Conservation (phyloP, 768 basidiomycete species). For the Calocybe indica region DNA sequence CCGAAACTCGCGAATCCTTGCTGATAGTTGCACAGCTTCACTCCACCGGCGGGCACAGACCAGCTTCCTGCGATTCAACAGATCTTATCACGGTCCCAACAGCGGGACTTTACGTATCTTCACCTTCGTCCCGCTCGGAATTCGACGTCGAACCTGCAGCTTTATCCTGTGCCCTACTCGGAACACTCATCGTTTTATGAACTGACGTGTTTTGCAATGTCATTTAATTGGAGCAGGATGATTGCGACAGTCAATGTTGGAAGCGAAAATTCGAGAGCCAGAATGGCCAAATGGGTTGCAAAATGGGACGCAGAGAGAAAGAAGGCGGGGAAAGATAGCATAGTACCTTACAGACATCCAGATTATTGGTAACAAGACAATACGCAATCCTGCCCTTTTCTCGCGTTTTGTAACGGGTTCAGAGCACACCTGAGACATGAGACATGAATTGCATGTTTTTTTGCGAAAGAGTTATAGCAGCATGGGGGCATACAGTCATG, state of each 20-base stretch:
- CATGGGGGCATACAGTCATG: slow-evolving; percentile 35
- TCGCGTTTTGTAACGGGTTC: too few relatives aligned
- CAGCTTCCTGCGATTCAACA: slow-evolving; percentile 57
- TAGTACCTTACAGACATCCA: slow-evolving; percentile 34
- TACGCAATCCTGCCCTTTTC: too few relatives aligned
- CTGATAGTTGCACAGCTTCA: slow-evolving; percentile 40
- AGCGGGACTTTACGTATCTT: slow-evolving; percentile 60
- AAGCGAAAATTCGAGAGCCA: slow-evolving; percentile 62
- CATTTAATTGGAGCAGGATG: slow-evolving; percentile 79
- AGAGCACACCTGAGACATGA: too few relatives aligned
- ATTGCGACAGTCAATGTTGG: slow-evolving; percentile 94
- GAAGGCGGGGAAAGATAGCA: slow-evolving; percentile 31
- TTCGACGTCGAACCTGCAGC: slow-evolving; percentile 60
- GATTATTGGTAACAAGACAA: slow-evolving; percentile 38
- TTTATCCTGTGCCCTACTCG: slow-evolving; percentile 88
- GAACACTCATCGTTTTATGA: slow-evolving; percentile 97
- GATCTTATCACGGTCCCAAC: slow-evolving; percentile 64
- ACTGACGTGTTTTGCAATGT: slow-evolving; percentile 91
- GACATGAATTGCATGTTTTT: slow-evolving; percentile 1
- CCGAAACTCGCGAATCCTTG: slow-evolving; percentile 1
- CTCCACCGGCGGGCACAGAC: slow-evolving; percentile 59
- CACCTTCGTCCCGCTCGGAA: slow-evolving; percentile 66
- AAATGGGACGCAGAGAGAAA: slow-evolving; percentile 85
- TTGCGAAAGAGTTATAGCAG: slow-evolving; percentile 2
- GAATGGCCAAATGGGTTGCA: slow-evolving; percentile 87